These are phyloP conservation scores for Naegleria lovaniensis DNA, from an alignment of 208 protist genomes.

Conservation along the genomic window DNA sequence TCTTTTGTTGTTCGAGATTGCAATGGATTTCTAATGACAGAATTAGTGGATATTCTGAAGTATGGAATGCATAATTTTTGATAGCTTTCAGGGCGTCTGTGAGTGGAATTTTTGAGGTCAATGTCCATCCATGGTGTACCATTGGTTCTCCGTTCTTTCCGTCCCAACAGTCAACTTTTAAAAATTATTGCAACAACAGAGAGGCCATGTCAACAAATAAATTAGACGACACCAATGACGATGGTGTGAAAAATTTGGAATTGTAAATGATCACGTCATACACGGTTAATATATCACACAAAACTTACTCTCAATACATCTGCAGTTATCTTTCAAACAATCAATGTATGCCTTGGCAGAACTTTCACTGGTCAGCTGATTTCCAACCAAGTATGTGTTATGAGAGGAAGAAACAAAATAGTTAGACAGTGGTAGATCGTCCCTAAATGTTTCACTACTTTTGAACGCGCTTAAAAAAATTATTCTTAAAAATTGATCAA, in stretches of 20 bases:
- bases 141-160: slow-evolving; percentile 59
- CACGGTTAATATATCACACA: no score
- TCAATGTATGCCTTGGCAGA: slow-evolving; percentile 59
- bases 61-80: slow-evolving; percentile 55
- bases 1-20: slow-evolving; percentile 52
- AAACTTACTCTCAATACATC: slow-evolving; percentile 58
- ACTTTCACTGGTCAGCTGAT: slow-evolving; percentile 43
- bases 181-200: background rate
- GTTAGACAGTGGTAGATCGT: slow-evolving; percentile 27
- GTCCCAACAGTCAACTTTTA: slow-evolving; percentile 65
- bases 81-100: slow-evolving; percentile 54
- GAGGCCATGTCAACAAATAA: background rate
- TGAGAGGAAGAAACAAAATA: slow-evolving; percentile 44
- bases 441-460: background rate
- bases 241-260: no score
- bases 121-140: slow-evolving; percentile 70
- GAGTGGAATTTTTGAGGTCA: slow-evolving; percentile 63
- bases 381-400: slow-evolving; percentile 43
- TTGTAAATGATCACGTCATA: no score
- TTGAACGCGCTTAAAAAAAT: background rate
- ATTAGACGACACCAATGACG: background rate
- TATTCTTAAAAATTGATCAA: background rate
- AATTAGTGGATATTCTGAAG: slow-evolving; percentile 64
- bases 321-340: slow-evolving; percentile 60
- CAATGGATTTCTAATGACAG: slow-evolving; percentile 69